Base-by-base conservation (phyloP, 257 asterid species). In the Scutellaria barbata region DNA sequence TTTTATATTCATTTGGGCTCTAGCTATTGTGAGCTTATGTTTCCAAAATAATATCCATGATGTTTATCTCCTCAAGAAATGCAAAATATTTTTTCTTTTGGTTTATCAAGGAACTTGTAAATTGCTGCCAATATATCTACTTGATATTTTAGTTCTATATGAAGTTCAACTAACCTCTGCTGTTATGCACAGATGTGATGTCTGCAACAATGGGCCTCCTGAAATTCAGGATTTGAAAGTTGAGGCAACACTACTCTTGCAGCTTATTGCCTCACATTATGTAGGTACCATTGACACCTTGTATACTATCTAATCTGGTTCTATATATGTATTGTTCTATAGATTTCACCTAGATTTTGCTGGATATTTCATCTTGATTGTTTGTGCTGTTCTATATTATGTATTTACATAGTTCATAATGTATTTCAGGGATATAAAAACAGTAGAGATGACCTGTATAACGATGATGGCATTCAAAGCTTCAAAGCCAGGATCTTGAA, bases 151-250 rank as follows among this genome's bases (percentile, higher is more conserved):
- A 57, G 37, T 72, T 62, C 55, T 17, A 30, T 42, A 30, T 62
- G 47, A 45, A 41, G 58, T 55, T 60, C 13, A 58, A 71, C 53
- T 46, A 8, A 58, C 67, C 67, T 61, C 68, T 74, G 39, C 72
- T 79, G 9, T 74, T 62, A 68, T 64, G 62, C 66, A 42, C 85
- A 89, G 96, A 73, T 90, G 96, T 76, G 96, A 90, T 81, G 76
- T 85, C 47, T 90, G 96, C 76, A 48, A 51, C 11, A 76, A 80
- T 42, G 90, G 92, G 73, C 90, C 96, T 57, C 92, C 96, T 40
- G 89, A 82, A 69, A 64, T 71, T 61, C 90, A 87, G 80, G 82
- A 82, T 82, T 18, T 90, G 81, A 87, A 74, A 80, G 80, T 80
- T 37, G 95, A 90, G 84, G 89, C 71, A 0, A 68, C 75, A 47